Conservation (phyloP, 345 rosid species). For the Camelina hispida region DNA sequence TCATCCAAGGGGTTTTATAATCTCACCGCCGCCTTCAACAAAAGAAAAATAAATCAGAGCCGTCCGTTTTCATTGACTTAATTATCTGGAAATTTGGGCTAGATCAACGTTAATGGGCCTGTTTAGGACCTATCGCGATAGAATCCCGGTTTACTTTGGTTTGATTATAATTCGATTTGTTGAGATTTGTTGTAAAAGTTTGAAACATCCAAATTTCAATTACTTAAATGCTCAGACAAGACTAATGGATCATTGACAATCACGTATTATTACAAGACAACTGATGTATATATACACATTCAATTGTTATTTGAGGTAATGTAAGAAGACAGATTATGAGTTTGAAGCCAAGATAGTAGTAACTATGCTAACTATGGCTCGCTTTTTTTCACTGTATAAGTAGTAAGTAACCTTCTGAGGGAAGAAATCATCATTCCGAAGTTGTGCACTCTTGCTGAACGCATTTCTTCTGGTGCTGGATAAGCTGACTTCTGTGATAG, state of each 20-base stretch:
- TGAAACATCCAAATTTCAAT: background rate
- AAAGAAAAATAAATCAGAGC: conserved; percentile 12
- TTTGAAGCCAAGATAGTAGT: conserved; percentile 2
- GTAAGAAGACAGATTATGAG: background rate
- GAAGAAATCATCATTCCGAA: background rate
- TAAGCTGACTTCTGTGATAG: conserved; percentile 65
- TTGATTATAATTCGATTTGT: background rate
- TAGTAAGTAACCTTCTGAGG: conserved; percentile 10
- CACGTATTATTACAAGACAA: conserved; percentile 28
- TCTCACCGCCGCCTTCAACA: background rate
- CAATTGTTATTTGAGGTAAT: background rate
- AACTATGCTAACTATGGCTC: conserved; percentile 9
- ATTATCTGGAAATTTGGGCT: background rate
- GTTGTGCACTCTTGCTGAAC: background rate
- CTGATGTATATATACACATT: conserved; percentile 16
- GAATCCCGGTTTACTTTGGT: conserved; percentile 15
- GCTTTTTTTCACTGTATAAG: conserved; percentile 5
- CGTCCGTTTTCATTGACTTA: background rate
- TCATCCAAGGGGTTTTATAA: conserved; percentile 9
- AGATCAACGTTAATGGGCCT: background rate
- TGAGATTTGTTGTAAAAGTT: background rate
- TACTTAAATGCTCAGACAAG: background rate
- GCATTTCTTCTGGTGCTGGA: conserved; percentile 52
- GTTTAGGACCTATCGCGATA: background rate
- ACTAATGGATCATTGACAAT: conserved; percentile 5